Base-by-base conservation (phyloP, 371 early-diverging fungal genomes). In the Edhazardia aedis region DNA sequence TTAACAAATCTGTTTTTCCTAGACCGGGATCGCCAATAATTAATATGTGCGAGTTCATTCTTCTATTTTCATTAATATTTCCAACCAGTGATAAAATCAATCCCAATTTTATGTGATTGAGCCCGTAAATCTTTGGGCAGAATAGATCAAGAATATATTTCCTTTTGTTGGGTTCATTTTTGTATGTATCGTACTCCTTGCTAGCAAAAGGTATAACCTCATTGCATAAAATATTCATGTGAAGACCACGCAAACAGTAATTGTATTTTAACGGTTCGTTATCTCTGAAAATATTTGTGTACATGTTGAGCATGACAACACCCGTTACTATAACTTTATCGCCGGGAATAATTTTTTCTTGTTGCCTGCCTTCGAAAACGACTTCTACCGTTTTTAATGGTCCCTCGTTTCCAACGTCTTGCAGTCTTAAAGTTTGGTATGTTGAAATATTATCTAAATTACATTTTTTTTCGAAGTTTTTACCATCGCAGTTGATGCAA, bases 241-340 rank as follows among this genome's bases (percentile, higher is more conserved):
- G 18, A 12, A 47, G 33, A 28, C 30, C 47, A 22, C 33, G 23
- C 7, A 47, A 2, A 16, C 6, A 27, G 11, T 29, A 22, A 14
- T 7, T 9, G 12, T n/a, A 6, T n/a, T 29, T 29, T n/a, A 47
- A n/a, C 7, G 27, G 14, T 24, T 22, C 24, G 3, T 28, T 33
- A n/a, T 4, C 9, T 47, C 33, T 47, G n/a, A n/a, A n/a, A n/a
- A n/a, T n/a, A 2, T 25, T 33, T 12, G 6, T 21, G n/a, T 21
- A 24, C 6, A 44, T 44, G 4, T 47, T 33, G 12, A 47, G 6
- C 12, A 18, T 29, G n/a, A 47, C 47, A 40, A 95, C 83, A 43
- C 96, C 99, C 48, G 90, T 87, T 12, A 93, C 78, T 1, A 82
- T 82, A 30, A 88, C 81, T 51, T 87, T 76, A 58, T 81, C 79